Conservation (phyloP, 176 grass and related monocot species). For the Saccharum spontaneum region DNA sequence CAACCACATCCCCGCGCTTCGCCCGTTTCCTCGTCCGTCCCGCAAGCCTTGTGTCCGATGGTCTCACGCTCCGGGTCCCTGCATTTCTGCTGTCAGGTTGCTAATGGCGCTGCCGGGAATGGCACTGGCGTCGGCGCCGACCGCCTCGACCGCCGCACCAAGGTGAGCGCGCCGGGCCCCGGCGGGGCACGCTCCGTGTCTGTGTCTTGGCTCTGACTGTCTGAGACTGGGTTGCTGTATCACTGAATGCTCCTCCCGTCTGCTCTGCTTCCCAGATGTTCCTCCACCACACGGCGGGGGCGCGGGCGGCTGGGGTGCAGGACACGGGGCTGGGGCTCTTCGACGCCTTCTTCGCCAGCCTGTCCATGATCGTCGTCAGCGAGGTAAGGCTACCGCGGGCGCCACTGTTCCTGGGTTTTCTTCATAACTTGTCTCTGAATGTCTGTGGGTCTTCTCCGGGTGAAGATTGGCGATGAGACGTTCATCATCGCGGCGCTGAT, state of each 20-base stretch:
- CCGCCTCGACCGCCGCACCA: constrained; percentile 53
- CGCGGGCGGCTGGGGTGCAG: constrained; percentile 25
- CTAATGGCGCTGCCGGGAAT: constrained; percentile 11
- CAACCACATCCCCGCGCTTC: neutral
- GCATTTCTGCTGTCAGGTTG: neutral
- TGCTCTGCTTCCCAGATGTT: constrained; percentile 37
- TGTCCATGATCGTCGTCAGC: constrained; percentile 86
- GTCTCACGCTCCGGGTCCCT: neutral
- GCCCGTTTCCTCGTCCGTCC: neutral
- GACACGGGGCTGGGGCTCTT: constrained; percentile 60
- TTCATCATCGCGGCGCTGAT: constrained; percentile 98
- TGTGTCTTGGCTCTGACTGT: neutral
- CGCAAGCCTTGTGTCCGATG: neutral
- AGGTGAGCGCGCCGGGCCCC: constrained; percentile 24
- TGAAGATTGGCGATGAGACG: constrained; percentile 91
- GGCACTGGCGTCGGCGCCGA: neutral
- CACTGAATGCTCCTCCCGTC: neutral
- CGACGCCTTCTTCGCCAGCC: constrained; percentile 87
- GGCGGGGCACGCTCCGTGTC: too few species aligned
- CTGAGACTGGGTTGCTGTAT: neutral
- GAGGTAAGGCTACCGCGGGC: constrained; percentile 44
- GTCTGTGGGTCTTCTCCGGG: neutral
- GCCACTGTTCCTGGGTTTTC: too few species aligned
- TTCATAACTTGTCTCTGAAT: neutral
- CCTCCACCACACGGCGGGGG: constrained; percentile 10